These are phyloP conservation scores for Mortierella sp. DNA, from an alignment of 371 early-diverging fungal species.

Conservation along the genomic window DNA sequence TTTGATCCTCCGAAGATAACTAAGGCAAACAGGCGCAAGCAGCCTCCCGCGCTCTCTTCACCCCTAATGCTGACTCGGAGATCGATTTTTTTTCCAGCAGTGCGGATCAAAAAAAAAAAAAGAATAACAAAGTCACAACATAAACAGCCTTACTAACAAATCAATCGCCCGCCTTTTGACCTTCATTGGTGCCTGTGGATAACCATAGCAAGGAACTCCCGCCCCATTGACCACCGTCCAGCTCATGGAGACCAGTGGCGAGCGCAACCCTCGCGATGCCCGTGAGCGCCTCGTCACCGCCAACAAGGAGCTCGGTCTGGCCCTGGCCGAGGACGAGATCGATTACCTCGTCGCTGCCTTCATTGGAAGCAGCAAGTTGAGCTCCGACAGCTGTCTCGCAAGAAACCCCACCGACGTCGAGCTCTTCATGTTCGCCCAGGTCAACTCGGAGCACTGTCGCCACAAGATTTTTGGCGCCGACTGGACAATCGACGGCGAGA, in stretches of 20 bases:
- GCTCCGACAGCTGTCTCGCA: constrained; percentile 62
- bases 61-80: neutral
- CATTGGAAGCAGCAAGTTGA: constrained; percentile 66
- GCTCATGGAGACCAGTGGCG: constrained; percentile 61
- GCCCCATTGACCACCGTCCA: constrained; percentile 84
- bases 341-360: constrained; percentile 93
- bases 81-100: neutral
- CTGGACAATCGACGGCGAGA: constrained; percentile 94
- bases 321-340: constrained; percentile 94
- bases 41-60: neutral
- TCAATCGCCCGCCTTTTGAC: constrained; percentile 9
- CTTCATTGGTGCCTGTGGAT: neutral
- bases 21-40: neutral
- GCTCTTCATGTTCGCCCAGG: constrained; percentile 99
- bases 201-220: constrained; percentile 69
- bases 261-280: constrained; percentile 62
- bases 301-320: constrained; percentile 92
- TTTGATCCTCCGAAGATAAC: constrained; percentile 5
- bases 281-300: constrained; percentile 78
- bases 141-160: neutral
- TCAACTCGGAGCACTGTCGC: constrained; percentile 98
- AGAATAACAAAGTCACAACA: constrained; percentile 1
- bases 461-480: constrained; percentile 98
- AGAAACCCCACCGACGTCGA: constrained; percentile 98
- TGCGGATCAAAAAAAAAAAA: constrained; percentile 6